phyloP scores from a whole-genome alignment of 176 grass and related monocot genomes.

The Thinopyrum elongatum region DNA sequence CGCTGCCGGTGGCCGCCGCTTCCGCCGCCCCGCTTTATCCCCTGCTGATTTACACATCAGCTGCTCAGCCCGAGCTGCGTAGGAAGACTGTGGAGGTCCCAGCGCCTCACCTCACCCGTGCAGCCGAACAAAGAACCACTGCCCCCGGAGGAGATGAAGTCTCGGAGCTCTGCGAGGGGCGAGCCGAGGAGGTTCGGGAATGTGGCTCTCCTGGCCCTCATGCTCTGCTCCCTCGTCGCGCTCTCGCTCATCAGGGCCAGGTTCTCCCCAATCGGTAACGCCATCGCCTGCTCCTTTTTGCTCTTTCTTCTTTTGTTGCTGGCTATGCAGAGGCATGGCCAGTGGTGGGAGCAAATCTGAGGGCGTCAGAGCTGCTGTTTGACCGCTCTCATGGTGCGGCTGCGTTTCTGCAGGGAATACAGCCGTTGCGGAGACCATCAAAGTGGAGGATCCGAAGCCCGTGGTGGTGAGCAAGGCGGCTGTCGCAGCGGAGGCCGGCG shows the following conservation, averaged over 20 bases:
- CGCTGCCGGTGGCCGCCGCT: background rate
- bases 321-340: background rate
- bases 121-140: background rate
- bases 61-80: background rate
- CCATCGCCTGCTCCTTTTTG: background rate
- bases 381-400: slow-evolving; percentile 14
- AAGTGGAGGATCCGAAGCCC: slow-evolving; percentile 28
- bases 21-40: background rate
- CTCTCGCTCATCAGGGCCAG: slow-evolving; percentile 59
- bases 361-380: background rate
- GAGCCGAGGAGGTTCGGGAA: slow-evolving; percentile 50
- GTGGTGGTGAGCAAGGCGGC: background rate
- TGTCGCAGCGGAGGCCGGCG: slow-evolving; percentile 3
- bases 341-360: background rate
- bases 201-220: slow-evolving; percentile 42
- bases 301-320: background rate
- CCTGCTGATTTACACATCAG: background rate
- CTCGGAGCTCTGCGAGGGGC: slow-evolving; percentile 35
- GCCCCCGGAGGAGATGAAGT: slow-evolving; percentile 42
- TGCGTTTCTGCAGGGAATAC: slow-evolving; percentile 15
- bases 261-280: slow-evolving; percentile 42
- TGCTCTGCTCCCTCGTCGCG: slow-evolving; percentile 55
- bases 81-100: background rate
- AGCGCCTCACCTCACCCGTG: background rate
- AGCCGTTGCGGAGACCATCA: slow-evolving; percentile 25